Base-by-base conservation (phyloP, 495 filamentous ascomycete genomes). In the Tuber borchii region DNA sequence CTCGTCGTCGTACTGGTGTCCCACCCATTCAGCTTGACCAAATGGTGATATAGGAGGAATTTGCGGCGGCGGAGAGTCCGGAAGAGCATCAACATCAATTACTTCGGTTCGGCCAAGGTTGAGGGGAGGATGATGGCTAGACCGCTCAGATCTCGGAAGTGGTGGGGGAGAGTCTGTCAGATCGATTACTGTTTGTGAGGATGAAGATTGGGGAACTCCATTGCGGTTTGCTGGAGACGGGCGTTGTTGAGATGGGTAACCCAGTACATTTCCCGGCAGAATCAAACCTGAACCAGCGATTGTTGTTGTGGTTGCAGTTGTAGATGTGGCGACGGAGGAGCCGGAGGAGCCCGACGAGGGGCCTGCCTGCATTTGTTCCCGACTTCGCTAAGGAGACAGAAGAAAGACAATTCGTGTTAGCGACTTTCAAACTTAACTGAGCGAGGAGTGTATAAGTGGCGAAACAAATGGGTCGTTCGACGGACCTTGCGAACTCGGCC, bases 131-230 rank as follows among this genome's bases (percentile, higher is more conserved):
- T 44, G 61, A 65, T 73, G 65, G 42, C 44, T 46, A 42, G 37
- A 26, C 56, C 56, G 56, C 14, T 65, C 56, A 65, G 56, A 26
- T 17, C 56, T 65, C 14, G 56, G 56, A 65, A 65, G 73, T 40
- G 84, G 83, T 14, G 84, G 83, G n/a, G 81, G 61, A 1, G 84
- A 84, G 37, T 85, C 83, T n/a, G 84, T 86, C 16, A 86, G 80
- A 74, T 86, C 84, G 72, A 86, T 86, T 44, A 85, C 73, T 31
- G 83, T 80, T 39, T 77, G 78, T 22, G 73, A 61, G 22, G 75
- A 81, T 0, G 79, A 74, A 5, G 74, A 48, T 22, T 75, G 72
- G 65, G 43, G 34, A 31, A 14, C 31, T 61, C 56, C 56, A 65
- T 34, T 79, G 45, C 73, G 78, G 34, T 71, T 65, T 45, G 74